Conservation (phyloP, 106 monocot species). For the Apostasia shenzhenica region DNA sequence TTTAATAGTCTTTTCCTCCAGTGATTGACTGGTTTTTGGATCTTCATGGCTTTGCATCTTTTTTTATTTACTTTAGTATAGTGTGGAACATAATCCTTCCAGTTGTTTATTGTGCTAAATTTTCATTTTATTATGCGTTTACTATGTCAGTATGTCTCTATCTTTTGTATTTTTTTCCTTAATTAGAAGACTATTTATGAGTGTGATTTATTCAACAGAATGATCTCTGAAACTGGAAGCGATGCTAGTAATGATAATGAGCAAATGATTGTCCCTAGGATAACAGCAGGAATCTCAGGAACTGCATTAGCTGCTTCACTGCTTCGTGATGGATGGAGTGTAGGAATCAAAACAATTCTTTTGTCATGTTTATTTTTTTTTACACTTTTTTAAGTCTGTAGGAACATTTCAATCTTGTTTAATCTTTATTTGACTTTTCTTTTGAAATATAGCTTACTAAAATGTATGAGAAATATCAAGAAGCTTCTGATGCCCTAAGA, state of each 20-base stretch:
- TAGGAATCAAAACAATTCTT: slow-evolving; percentile 24
- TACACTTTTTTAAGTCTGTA: neutral
- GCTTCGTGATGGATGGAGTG: slow-evolving; percentile 97
- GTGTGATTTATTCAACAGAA: slow-evolving; percentile 23
- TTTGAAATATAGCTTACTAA: slow-evolving; percentile 62
- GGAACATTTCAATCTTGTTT: neutral
- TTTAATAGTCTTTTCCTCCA: neutral
- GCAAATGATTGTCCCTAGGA: slow-evolving; percentile 48
- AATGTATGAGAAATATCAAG: slow-evolving; percentile 99
- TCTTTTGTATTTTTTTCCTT: too few relatives aligned
- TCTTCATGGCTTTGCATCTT: neutral
- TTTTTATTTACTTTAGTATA: neutral
- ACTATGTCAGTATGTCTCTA: neutral
- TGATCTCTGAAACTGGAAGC: slow-evolving; percentile 17
- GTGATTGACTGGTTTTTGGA: neutral
- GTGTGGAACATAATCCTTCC: neutral
- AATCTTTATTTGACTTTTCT: slow-evolving; percentile 1
- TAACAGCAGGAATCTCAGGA: slow-evolving; percentile 66
- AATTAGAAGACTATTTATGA: neutral
- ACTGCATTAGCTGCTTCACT: slow-evolving; percentile 98
- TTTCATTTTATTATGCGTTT: neutral
- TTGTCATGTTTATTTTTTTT: neutral
- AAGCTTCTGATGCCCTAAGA: slow-evolving; percentile 79
- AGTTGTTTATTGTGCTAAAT: neutral
- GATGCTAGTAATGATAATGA: slow-evolving; percentile 15